Base-by-base conservation (phyloP, 192 early-diverging fungal species). In the Coemansia sp. region DNA sequence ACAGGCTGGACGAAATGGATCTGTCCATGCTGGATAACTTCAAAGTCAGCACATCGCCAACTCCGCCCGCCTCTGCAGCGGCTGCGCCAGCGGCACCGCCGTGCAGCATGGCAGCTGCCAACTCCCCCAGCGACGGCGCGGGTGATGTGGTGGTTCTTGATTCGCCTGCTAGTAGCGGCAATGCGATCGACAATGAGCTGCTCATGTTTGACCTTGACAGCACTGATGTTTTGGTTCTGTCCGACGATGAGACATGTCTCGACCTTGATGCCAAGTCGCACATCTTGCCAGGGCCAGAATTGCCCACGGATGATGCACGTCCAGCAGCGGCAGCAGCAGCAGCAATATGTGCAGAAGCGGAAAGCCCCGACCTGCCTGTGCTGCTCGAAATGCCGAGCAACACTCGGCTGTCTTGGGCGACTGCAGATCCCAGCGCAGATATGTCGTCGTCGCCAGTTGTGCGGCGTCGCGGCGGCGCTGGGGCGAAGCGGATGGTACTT, bases 201-300 rank as follows among this genome's bases (percentile, higher is more conserved):
- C 38, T 64, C 0, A 39, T 26, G 2, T 56, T 71, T 50, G 52
- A 71, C 29, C 40, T 71, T 14, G 35, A 42, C 37, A 29, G 41
- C 19, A 32, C 41, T 9, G 60, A 71, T 13, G 47, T 71, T 29
- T 26, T 64, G n/a, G 27, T 60, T 17, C 13, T 71, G 13, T 63
- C 56, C 7, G 56, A 64, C 31, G 44, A 56, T 17, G 67, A 56
- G 5, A 38, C n/a, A n/a, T n/a, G n/a, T n/a, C n/a, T n/a, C n/a
- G n/a, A n/a, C n/a, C n/a, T n/a, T n/a, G n/a, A n/a, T n/a, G n/a
- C n/a, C n/a, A n/a, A n/a, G n/a, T n/a, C n/a, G n/a, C n/a, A n/a
- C n/a, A n/a, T n/a, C n/a, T n/a, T n/a, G n/a, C n/a, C n/a, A n/a
- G n/a, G n/a, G n/a, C n/a, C n/a, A n/a, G n/a, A n/a, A n/a, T n/a